These are phyloP conservation scores for Dryadomyces sulphureus DNA, from an alignment of 2,329 filamentous ascomycete genomes.

Conservation along the genomic window DNA sequence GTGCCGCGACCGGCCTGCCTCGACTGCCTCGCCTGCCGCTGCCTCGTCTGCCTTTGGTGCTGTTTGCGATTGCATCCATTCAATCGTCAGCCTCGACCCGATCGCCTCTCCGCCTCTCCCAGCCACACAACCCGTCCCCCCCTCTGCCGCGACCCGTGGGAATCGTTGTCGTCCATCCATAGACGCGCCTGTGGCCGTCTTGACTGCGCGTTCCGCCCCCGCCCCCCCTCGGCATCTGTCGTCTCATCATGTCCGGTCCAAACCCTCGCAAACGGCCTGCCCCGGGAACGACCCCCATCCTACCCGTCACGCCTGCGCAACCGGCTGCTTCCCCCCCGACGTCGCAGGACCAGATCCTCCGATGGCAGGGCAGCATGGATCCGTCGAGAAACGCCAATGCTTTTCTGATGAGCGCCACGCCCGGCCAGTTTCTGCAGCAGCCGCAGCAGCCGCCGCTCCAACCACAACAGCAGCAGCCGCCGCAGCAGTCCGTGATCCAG, in stretches of 20 bases:
- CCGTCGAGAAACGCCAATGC: slow-evolving; percentile 20
- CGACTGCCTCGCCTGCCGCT: too few species aligned
- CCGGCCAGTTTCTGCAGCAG: slow-evolving; percentile 14
- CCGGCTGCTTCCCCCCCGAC: slow-evolving; percentile 26
- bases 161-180: not conserved
- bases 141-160: not conserved
- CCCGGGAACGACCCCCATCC: slow-evolving; percentile 52
- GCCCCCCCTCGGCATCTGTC: too few species aligned
- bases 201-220: not conserved
- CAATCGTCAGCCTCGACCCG: not conserved
- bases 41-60: not conserved
- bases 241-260: slow-evolving; percentile 27
- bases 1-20: too few species aligned
- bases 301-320: slow-evolving; percentile 36
- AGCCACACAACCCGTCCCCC: not conserved
- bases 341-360: slow-evolving; percentile 29
- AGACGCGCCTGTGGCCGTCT: not conserved
- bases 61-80: not conserved
- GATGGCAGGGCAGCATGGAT: slow-evolving; percentile 27
- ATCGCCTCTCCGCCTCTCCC: not conserved
- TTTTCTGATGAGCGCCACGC: slow-evolving; percentile 23
- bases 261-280: slow-evolving; percentile 58
- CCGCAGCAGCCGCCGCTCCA: slow-evolving; percentile 6
- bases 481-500: slow-evolving; percentile 16
- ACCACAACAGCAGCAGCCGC: slow-evolving; percentile 8